Evolutionary conservation across 2,329 filamentous ascomycete genomes (phyloP).

Genomic region (Pseudocercospora macadamiae): DNA sequence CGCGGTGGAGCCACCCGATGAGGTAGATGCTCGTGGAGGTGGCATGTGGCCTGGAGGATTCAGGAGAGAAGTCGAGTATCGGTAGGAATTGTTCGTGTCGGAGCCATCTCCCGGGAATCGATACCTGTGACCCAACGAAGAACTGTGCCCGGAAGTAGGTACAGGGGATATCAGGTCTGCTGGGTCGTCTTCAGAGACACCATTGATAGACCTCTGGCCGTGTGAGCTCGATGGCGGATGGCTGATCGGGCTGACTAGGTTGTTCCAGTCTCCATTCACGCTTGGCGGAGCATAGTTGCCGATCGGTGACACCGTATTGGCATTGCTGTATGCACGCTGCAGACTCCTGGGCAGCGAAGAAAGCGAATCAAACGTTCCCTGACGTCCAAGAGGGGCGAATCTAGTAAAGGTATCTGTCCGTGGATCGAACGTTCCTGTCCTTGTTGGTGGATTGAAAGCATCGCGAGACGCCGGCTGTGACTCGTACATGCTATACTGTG

Average conservation of each 20-base stretch:
- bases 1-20: conserved; percentile 20
- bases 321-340: conserved; percentile 37
- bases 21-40: conserved; percentile 19
- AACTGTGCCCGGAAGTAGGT: neutral
- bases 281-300: conserved; percentile 26
- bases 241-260: conserved; percentile 28
- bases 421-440: neutral
- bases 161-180: conserved; percentile 29
- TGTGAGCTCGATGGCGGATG: conserved; percentile 10
- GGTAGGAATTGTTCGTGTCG: conserved; percentile 20
- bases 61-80: conserved; percentile 33
- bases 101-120: conserved; percentile 1
- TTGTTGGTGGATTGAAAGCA: neutral
- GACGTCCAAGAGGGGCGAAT: conserved; percentile 11
- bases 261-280: conserved; percentile 34
- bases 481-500: neutral
- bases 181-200: conserved; percentile 25
- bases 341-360: conserved; percentile 32
- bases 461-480: neutral
- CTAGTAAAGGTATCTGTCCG: conserved; percentile 9
- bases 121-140: conserved; percentile 17
- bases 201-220: conserved; percentile 18
- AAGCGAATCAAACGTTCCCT: conserved; percentile 21
- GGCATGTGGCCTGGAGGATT: conserved; percentile 29
- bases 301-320: conserved; percentile 27